Evolutionary conservation across 495 filamentous ascomycete species (phyloP), one percentile per base, ranked within the genome.

Genomic region (Hyphodiscus hymeniophilus): DNA sequence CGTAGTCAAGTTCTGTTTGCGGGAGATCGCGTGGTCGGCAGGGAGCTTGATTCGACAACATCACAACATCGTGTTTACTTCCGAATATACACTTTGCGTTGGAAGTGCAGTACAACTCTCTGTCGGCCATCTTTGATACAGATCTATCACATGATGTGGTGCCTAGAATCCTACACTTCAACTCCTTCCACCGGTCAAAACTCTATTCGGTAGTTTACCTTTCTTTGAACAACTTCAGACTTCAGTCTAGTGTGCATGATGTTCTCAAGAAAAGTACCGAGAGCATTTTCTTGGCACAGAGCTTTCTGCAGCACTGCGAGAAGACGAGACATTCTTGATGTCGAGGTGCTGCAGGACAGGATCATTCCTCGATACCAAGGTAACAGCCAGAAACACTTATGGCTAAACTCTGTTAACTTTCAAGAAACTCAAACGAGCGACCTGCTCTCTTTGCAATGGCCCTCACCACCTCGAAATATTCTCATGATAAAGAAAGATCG

Each of bases 391-490:
- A n/a, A 6, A 31, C 35, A 20, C 12, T 24, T 10, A 18, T 10
- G 15, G 18, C 7, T 13, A 17, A 47, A 17, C 35, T 38, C 45
- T 38, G 35, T 45, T 58, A 30, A 55, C 35, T 13, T n/a, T 42
- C 7, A 20, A 61, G 58, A 52, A 42, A 56, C 40, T 33, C 45
- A 32, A 28, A 58, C 48, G 11, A 61, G 52, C 26, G 59, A 61
- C 23, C 76, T 98, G 3, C 76, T 95, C 39, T 84, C 82, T 45
- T 75, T 98, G 11, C 79, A 82, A 66, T 98, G 92, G 92, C 87
- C 87, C 3, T 75, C 79, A 28, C 88, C 89, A 20, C 94, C 89
- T 1, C 81, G 87, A 44, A 97, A 97, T 61, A 73, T 98, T 48
- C 76, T 98, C 41, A 69, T 97, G 34, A 82, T 95, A 48, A 89